Evolutionary conservation across 306 rosid genomes (phyloP), one percentile per base, ranked within the genome.

Genomic region (Castanopsis chinensis): DNA sequence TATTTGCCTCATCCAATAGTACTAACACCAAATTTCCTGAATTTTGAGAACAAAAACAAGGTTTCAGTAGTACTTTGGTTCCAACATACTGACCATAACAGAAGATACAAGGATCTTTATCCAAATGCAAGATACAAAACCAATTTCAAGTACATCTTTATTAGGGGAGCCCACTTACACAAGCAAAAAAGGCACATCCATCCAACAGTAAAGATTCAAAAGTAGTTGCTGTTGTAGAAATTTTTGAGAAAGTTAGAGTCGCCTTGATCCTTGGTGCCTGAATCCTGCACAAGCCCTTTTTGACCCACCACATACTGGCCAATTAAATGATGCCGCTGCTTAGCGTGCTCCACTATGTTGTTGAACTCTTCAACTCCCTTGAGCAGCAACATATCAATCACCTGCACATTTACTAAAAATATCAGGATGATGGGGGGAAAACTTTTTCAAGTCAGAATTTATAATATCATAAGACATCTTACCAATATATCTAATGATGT

Each of bases 261-360:
- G 74, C 83, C 90, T 55, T 83, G 91, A 81, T 92, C 92, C 88
- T 93, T 91, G 6, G 83, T n/a, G 67, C 81, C 87, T 86, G 58
- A 72, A 71, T 95, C 99, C 79, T 85, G 92, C 87, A 79, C 80
- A 54, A 81, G 88, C 68, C 87, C 93, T 17, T 87, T 81, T 1
- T 58, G 83, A 76, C 92, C 92, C 1, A 91, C 87, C 81, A 95
- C 98, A 23, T 93, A 95, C 82, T 89, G 99, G 57, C 99, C 99
- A 77, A 95, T 77, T 58, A 93, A 85, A 84, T 95, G 99, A 83
- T 95, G 99, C 79, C 99, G 92, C 81, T 93, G 98, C 96, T 95
- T 93, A 78, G 98, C 90, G 78, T 93, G 98, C 71, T 95, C 83
- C 74, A 85, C 87, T 51, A 95, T 79, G 83, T 91, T 92, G 57